Evolutionary conservation across 345 rosid species (phyloP), one percentile per base, ranked within the genome.

Genomic region (Cochlearia excelsa): DNA sequence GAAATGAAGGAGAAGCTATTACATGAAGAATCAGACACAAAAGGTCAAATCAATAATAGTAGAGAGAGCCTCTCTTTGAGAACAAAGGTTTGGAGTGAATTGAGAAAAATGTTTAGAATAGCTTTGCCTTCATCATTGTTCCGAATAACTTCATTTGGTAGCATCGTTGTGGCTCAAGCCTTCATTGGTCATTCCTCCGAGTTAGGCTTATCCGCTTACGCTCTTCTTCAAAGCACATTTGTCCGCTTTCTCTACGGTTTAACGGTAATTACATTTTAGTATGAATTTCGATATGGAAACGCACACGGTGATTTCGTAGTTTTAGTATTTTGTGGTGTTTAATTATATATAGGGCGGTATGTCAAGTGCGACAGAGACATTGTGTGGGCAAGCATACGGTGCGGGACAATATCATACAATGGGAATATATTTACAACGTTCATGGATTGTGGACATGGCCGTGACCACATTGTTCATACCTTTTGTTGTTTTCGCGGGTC

Each of bases 321-420:
- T 9, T 59, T 23, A 4, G 33, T 50, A 41, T 48, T 34, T 34
- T 34, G 37, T 34, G 37, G 6, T 34, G 23, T 16, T 16, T 16
- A 16, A 16, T 16, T 16, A 16, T 16, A 16, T 8, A 30, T 35
- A 80, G 81, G 59, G 73, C 0, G 84, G 86, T 42, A 82, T 82
- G 86, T 77, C 79, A 37, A 79, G 82, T 46, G 87, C 87, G 2
- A 75, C 87, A 0, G 80, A 82, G 47, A 79, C 87, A 1, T 44
- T 82, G 35, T 77, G 87, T 1, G 84, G 87, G 7, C 84, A 82
- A 75, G 82, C 84, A 30, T 82, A 73, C n/a, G 86, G 84, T 3
- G 82, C 80, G 43, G 63, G 65, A 43, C 84, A 82, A 28, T 73
- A 75, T 37, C 79, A 71, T 9, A 75, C 68, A 69, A 54, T 82